Conservation (phyloP, 176 grass and related monocot genomes). For the Juncus effusus region DNA sequence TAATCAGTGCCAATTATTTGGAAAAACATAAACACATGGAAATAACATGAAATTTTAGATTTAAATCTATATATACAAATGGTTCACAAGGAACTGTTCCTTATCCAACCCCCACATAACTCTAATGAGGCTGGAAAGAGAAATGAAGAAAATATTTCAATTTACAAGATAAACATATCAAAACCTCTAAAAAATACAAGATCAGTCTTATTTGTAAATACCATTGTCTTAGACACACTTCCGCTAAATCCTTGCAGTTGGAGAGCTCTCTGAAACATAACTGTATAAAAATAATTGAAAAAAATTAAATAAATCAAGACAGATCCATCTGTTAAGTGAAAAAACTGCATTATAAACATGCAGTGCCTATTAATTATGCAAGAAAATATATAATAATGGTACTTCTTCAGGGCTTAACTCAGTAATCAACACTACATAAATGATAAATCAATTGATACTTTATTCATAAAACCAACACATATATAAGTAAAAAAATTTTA, state of each 20-base stretch:
- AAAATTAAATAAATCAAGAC: conserved; percentile 20
- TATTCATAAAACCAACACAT: neutral
- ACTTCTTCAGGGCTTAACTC: neutral
- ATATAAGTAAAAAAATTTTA: neutral
- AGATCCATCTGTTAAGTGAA: neutral
- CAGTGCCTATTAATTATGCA: no score
- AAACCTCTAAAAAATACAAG: conserved; percentile 15
- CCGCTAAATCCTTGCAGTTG: conserved; percentile 56
- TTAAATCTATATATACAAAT: neutral
- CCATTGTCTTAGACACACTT: conserved; percentile 74
- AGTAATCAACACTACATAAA: neutral
- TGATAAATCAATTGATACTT: neutral
- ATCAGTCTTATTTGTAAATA: conserved; percentile 32
- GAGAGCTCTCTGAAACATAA: conserved; percentile 86
- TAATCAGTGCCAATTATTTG: no score
- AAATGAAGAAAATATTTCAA: conserved; percentile 15
- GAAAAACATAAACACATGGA: no score
- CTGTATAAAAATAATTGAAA: conserved; percentile 32
- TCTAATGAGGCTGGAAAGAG: conserved; percentile 65
- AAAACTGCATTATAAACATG: neutral
- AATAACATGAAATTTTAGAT: no score
- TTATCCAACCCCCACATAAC: conserved; percentile 78
- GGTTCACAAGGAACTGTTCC: conserved; percentile 78
- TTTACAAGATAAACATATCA: conserved; percentile 6
- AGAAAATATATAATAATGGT: no score